phyloP scores from a whole-genome alignment of 2,329 filamentous ascomycete genomes.

The Penicillium sp. region DNA sequence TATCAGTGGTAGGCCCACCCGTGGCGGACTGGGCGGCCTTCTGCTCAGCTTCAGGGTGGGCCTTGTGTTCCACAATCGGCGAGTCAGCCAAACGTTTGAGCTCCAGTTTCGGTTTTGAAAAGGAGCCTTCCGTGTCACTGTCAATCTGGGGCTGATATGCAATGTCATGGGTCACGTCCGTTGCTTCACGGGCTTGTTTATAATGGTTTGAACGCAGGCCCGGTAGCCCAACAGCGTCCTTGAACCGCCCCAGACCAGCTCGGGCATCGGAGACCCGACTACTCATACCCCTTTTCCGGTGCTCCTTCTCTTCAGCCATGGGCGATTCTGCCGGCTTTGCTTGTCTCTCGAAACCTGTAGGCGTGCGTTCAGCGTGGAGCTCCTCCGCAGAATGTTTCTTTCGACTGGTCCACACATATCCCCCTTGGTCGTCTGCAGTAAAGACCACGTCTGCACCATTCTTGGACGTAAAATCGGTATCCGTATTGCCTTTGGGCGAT shows the following conservation, averaged over 20 bases:
- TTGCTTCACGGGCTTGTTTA: slow-evolving; percentile 32
- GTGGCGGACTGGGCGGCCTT: slow-evolving; percentile 4
- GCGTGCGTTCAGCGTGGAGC: slow-evolving; percentile 23
- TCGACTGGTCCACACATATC: slow-evolving; percentile 41
- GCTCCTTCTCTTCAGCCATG: slow-evolving; percentile 35
- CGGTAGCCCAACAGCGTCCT: slow-evolving; percentile 65
- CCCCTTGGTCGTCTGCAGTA: slow-evolving; percentile 41
- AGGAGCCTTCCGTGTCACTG: slow-evolving; percentile 22
- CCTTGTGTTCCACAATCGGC: slow-evolving; percentile 14
- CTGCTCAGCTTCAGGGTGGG: slow-evolving; percentile 12
- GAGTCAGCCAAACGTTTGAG: slow-evolving; percentile 15
- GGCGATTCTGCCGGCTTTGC: slow-evolving; percentile 27
- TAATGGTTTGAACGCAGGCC: slow-evolving; percentile 38
- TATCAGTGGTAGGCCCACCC: slow-evolving; percentile 9
- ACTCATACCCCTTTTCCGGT: slow-evolving; percentile 65
- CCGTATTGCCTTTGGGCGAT: slow-evolving; percentile 55
- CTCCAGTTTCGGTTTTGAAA: slow-evolving; percentile 11
- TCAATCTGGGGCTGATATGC: slow-evolving; percentile 25
- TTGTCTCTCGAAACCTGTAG: slow-evolving; percentile 26
- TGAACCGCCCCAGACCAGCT: slow-evolving; percentile 76
- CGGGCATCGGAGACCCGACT: slow-evolving; percentile 74
- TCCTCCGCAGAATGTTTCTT: slow-evolving; percentile 39
- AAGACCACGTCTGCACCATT: slow-evolving; percentile 40
- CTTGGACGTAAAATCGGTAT: slow-evolving; percentile 26
- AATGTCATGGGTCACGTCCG: slow-evolving; percentile 26